These are phyloP conservation scores for Colletotrichum noveboracense DNA, from an alignment of 2,329 filamentous ascomycete species.

Conservation along the genomic window DNA sequence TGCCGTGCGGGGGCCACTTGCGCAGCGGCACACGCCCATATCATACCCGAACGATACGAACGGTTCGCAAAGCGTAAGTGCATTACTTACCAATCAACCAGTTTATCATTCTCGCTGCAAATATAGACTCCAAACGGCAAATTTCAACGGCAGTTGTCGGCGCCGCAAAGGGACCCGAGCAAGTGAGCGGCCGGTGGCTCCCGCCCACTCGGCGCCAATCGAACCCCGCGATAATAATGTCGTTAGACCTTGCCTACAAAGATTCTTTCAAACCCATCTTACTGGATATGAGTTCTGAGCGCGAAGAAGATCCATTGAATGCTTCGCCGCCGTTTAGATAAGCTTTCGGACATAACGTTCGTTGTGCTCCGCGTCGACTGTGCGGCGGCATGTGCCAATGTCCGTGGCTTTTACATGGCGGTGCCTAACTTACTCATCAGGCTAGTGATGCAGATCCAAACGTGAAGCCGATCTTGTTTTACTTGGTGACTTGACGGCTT, in stretches of 20 bases:
- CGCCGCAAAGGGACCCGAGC: not conserved
- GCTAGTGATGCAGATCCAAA: not conserved
- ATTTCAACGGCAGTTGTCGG: not conserved
- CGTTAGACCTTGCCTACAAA: too few species aligned
- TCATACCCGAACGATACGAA: not conserved
- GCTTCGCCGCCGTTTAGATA: not conserved
- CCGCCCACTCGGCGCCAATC: not conserved
- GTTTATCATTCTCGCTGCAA: not conserved
- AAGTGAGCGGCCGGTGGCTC: not conserved
- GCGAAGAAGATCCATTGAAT: too few species aligned
- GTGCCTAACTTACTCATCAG: not conserved
- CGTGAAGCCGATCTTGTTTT: not conserved
- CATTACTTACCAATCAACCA: not conserved
- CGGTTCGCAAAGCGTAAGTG: not conserved
- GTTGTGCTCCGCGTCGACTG: not conserved
- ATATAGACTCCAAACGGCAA: not conserved
- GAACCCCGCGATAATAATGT: too few species aligned
- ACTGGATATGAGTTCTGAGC: too few species aligned
- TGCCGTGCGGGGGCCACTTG: not conserved
- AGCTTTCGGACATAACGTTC: not conserved
- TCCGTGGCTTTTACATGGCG: not conserved
- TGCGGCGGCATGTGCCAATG: not conserved
- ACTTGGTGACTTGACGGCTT: not conserved
- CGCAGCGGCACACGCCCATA: not conserved
- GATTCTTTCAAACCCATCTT: not conserved